phyloP scores from a whole-genome alignment of 352 stramenopile species.

The Phytophthora litchii region DNA sequence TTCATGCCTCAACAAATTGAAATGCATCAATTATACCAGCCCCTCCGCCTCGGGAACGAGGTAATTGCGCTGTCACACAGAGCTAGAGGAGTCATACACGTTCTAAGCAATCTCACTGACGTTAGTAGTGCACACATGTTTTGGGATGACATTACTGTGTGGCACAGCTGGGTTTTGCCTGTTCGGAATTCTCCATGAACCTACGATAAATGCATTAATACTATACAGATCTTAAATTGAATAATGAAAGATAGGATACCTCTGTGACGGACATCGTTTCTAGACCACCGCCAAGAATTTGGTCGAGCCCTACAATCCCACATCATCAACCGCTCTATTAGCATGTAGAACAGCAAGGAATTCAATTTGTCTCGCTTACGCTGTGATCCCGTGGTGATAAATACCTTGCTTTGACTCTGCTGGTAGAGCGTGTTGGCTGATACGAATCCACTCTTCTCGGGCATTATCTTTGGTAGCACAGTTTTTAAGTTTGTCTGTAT shows the following conservation, averaged over 20 bases:
- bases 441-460: constrained; percentile 78
- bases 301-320: constrained; percentile 70
- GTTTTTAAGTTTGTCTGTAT: neutral
- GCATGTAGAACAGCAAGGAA: neutral
- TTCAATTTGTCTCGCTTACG: constrained; percentile 35
- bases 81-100: constrained; percentile 36
- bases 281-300: constrained; percentile 85
- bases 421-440: constrained; percentile 69
- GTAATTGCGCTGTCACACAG: constrained; percentile 86
- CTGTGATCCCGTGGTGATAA: constrained; percentile 78
- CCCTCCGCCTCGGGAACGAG: constrained; percentile 78
- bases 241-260: constrained; percentile 32
- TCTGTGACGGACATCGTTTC: constrained; percentile 93
- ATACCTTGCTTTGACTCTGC: constrained; percentile 76
- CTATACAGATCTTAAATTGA: neutral
- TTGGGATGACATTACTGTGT: constrained; percentile 71
- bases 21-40: constrained; percentile 47
- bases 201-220: constrained; percentile 33
- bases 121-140: neutral
- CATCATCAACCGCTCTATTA: neutral
- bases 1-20: constrained; percentile 4
- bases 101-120: neutral
- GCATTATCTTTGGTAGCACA: constrained; percentile 52
- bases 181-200: constrained; percentile 94
- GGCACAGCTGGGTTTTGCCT: constrained; percentile 94